Evolutionary conservation across 164 flowering plant species (phyloP).

Genomic region (Aristolochia californica): DNA sequence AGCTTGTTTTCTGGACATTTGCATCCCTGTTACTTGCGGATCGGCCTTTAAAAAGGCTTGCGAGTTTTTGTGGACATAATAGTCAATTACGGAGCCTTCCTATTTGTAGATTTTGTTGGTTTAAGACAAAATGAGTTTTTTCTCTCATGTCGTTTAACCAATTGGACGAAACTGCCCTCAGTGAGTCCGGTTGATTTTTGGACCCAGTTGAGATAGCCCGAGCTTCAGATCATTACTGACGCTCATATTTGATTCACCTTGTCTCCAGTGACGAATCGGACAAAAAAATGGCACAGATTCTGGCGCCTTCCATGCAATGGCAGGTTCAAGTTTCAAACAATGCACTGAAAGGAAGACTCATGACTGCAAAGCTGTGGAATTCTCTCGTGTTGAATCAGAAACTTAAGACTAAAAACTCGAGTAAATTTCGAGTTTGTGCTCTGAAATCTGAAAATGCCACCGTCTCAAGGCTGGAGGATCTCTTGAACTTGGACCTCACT

Average conservation of each 20-base stretch:
- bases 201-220: too few relatives aligned
- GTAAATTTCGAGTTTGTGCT: constrained; percentile 49
- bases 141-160: too few relatives aligned
- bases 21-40: too few relatives aligned
- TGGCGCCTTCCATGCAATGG: constrained; percentile 75
- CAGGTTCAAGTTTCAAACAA: constrained; percentile 47
- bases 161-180: too few relatives aligned
- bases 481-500: constrained; percentile 72
- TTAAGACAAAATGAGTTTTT: too few relatives aligned
- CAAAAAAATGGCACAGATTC: constrained; percentile 87
- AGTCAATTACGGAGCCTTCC: too few relatives aligned
- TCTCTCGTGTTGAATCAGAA: constrained; percentile 49
- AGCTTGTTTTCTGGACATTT: too few relatives aligned
- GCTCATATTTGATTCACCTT: neutral
- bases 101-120: too few relatives aligned
- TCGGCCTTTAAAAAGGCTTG: too few relatives aligned
- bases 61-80: too few relatives aligned
- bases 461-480: constrained; percentile 60
- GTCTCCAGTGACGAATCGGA: constrained; percentile 3
- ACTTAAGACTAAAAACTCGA: constrained; percentile 33
- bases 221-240: too few relatives aligned
- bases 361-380: constrained; percentile 52
- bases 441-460: constrained; percentile 45
- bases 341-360: constrained; percentile 28
- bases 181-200: too few relatives aligned